Percentiles rank a stretch among this genome's conserved stretches.
Conservation (phyloP, 257 asterid genomes). For the Solanum habrochaites region DNA sequence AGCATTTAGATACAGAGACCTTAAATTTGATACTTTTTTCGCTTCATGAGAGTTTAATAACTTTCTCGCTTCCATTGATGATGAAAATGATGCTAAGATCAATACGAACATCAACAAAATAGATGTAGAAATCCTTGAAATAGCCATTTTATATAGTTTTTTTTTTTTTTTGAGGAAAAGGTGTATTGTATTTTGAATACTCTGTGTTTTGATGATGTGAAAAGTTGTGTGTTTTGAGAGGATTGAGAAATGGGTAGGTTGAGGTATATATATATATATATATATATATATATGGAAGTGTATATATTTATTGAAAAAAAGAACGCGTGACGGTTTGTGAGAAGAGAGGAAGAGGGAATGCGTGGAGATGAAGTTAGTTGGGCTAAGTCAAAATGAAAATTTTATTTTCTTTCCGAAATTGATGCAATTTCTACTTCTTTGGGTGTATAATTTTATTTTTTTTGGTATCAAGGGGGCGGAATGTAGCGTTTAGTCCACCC, state of each 20-base stretch:
- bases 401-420: background rate
- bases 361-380: constrained; percentile 23
- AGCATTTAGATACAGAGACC: constrained; percentile 20
- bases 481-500: background rate
- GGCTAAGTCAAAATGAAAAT: constrained; percentile 14
- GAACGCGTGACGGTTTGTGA: background rate
- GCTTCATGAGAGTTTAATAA: background rate
- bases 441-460: background rate
- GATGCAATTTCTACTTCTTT: background rate
- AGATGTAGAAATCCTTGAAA: background rate
- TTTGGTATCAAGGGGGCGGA: background rate
- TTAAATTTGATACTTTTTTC: background rate
- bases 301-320: background rate
- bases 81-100: constrained; percentile 11
- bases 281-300: background rate
- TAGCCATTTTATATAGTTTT: background rate
- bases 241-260: background rate
- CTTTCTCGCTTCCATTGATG: constrained; percentile 27
- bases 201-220: background rate
- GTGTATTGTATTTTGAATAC: background rate
- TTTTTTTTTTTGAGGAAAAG: too few species aligned
- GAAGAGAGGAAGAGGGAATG: constrained; percentile 2
- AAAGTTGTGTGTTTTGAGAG: background rate
- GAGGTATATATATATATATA: background rate
- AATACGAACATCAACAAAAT: constrained; percentile 13